phyloP scores from a whole-genome alignment of 2,329 filamentous ascomycete genomes.

The Intubia oerlemansii region DNA sequence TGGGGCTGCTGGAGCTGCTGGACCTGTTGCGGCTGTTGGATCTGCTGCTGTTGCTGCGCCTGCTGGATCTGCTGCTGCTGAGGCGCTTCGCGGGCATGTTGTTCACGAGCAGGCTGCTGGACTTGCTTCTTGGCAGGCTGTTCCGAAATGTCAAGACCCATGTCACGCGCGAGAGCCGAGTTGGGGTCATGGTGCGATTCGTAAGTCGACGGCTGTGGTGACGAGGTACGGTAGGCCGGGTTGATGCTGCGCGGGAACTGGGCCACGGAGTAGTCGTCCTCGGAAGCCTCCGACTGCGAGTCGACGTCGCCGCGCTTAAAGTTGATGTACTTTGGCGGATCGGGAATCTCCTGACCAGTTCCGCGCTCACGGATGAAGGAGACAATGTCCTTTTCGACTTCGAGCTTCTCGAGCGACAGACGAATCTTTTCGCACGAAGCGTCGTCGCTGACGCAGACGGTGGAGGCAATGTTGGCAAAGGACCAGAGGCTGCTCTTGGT shows the following conservation, averaged over 20 bases:
- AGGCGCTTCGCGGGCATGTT: too few species aligned
- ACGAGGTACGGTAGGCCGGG: constrained; percentile 85
- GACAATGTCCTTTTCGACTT: constrained; percentile 87
- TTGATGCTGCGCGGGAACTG: constrained; percentile 94
- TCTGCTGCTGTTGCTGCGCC: too few species aligned
- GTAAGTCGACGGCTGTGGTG: constrained; percentile 80
- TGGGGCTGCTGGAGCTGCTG: too few species aligned
- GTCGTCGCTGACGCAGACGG: constrained; percentile 94
- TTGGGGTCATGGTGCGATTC: constrained; percentile 80
- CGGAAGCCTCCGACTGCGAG: constrained; percentile 58
- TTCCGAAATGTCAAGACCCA: constrained; percentile 21
- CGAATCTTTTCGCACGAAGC: constrained; percentile 92
- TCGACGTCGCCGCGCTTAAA: constrained; percentile 86
- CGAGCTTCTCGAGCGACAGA: constrained; percentile 72
- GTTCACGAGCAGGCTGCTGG: too few species aligned
- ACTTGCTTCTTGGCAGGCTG: constrained; percentile 3
- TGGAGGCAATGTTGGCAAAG: constrained; percentile 92
- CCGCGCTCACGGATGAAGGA: constrained; percentile 74
- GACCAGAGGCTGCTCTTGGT: constrained; percentile 96
- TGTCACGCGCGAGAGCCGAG: constrained; percentile 45
- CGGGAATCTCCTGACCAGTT: constrained; percentile 92
- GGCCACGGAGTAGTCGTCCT: constrained; percentile 87
- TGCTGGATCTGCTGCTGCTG: neutral
- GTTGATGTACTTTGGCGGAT: constrained; percentile 95
- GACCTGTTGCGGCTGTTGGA: too few species aligned